These are phyloP conservation scores for Paecilomyces niveus DNA, from an alignment of 2,329 filamentous ascomycete species.

Conservation along the genomic window DNA sequence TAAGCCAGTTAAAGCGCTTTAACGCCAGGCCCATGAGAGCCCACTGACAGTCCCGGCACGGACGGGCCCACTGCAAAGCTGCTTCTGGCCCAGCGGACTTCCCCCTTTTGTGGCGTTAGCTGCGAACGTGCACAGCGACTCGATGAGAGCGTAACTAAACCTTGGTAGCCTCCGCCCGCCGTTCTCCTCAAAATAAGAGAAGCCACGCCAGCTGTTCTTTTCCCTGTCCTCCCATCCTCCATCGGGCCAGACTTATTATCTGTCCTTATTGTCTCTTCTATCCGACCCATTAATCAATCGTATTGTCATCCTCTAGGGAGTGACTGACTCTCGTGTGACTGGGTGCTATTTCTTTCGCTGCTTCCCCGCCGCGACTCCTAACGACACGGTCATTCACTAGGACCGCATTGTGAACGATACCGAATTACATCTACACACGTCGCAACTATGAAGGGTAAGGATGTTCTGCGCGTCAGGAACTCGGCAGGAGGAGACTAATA, in stretches of 20 bases:
- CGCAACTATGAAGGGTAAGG: slow-evolving; percentile 38
- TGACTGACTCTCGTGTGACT: slow-evolving; percentile 1
- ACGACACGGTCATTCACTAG: background rate
- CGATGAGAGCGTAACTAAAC: background rate
- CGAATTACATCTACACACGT: slow-evolving; percentile 4
- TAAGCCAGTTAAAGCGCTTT: background rate
- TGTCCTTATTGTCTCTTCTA: background rate
- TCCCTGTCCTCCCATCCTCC: background rate
- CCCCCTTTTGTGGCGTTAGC: slow-evolving; percentile 2
- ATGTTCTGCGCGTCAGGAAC: slow-evolving; percentile 5
- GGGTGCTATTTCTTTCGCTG: slow-evolving; percentile 1
- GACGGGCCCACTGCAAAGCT: too few relatives aligned
- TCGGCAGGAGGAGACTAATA: slow-evolving; percentile 6
- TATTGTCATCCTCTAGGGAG: background rate
- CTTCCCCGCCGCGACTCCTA: background rate
- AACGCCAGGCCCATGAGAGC: background rate
- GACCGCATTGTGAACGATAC: background rate
- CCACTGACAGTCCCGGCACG: too few relatives aligned
- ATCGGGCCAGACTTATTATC: background rate
- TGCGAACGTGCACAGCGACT: slow-evolving; percentile 1
- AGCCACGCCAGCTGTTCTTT: slow-evolving; percentile 3
- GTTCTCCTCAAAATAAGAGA: slow-evolving; percentile 1
- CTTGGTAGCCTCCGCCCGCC: background rate
- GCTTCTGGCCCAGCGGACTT: background rate
- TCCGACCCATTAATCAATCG: background rate